Evolutionary conservation across 441 rosid species (phyloP).

Genomic region (Jatropha podagrica): DNA sequence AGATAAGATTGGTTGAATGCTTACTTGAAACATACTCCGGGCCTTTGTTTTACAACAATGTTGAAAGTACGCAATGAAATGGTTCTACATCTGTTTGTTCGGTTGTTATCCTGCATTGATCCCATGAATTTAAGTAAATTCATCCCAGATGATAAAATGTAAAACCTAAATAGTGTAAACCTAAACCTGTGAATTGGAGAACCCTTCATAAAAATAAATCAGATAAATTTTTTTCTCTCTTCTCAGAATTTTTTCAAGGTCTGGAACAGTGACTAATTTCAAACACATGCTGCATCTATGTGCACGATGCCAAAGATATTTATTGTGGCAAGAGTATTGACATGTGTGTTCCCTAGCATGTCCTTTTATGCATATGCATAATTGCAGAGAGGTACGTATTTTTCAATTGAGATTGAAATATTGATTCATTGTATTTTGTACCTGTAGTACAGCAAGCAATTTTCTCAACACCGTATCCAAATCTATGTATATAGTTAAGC

Average conservation of each 20-base stretch:
- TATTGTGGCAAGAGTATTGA: too few species aligned
- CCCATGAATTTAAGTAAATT: too few species aligned
- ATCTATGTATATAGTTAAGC: conserved; percentile 5
- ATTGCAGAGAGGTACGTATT: background rate
- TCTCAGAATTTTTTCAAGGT: too few species aligned
- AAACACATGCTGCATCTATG: background rate
- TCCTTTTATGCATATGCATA: too few species aligned
- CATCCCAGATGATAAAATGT: too few species aligned
- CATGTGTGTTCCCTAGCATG: too few species aligned
- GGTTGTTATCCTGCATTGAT: background rate
- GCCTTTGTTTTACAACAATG: background rate
- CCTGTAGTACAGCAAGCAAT: conserved; percentile 11
- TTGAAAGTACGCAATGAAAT: conserved; percentile 3
- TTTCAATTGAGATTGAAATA: background rate
- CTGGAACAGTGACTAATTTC: too few species aligned
- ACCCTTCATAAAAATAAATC: too few species aligned
- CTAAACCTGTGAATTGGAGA: too few species aligned
- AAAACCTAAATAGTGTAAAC: too few species aligned
- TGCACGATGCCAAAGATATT: too few species aligned
- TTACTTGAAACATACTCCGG: conserved; percentile 5
- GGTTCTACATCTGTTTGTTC: background rate
- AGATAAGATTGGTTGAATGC: background rate
- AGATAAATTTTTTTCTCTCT: too few species aligned
- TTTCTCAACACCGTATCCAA: background rate
- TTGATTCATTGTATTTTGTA: background rate